These are phyloP conservation scores for Kwoniella bestiolae DNA, from an alignment of 768 basidiomycete genomes.

Conservation along the genomic window DNA sequence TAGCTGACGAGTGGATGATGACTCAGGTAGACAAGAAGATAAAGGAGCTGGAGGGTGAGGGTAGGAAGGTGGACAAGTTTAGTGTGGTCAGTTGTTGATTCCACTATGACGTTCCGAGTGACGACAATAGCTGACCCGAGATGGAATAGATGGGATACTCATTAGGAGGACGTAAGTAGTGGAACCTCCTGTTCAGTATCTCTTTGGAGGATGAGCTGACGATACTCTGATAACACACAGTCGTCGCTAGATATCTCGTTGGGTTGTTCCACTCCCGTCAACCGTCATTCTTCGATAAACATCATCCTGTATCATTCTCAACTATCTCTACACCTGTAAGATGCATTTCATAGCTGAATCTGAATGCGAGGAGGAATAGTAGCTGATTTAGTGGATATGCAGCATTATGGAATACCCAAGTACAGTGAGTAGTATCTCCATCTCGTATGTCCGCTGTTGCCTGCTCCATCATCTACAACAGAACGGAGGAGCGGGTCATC, in stretches of 20 bases:
- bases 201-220: no score
- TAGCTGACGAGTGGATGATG: no score
- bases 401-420: slow-evolving; percentile 47
- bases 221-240: slow-evolving; percentile 8
- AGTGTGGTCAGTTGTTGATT: slow-evolving; percentile 40
- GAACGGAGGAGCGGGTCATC: no score
- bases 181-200: not conserved
- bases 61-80: slow-evolving; percentile 33
- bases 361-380: not conserved
- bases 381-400: slow-evolving; percentile 1
- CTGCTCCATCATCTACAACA: no score
- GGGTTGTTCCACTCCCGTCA: slow-evolving; percentile 41
- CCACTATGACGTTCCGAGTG: not conserved
- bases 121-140: not conserved
- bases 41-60: slow-evolving; percentile 25
- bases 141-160: slow-evolving; percentile 37
- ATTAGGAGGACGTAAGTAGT: slow-evolving; percentile 30
- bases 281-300: slow-evolving; percentile 44
- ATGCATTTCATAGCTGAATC: not conserved
- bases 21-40: slow-evolving; percentile 39
- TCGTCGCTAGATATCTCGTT: slow-evolving; percentile 46
- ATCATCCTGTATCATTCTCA: slow-evolving; percentile 37
- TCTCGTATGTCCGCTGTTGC: not conserved
- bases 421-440: slow-evolving; percentile 32
- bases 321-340: slow-evolving; percentile 49